phyloP scores from a whole-genome alignment of 257 asterid species.

The Linderniella brevidens region DNA sequence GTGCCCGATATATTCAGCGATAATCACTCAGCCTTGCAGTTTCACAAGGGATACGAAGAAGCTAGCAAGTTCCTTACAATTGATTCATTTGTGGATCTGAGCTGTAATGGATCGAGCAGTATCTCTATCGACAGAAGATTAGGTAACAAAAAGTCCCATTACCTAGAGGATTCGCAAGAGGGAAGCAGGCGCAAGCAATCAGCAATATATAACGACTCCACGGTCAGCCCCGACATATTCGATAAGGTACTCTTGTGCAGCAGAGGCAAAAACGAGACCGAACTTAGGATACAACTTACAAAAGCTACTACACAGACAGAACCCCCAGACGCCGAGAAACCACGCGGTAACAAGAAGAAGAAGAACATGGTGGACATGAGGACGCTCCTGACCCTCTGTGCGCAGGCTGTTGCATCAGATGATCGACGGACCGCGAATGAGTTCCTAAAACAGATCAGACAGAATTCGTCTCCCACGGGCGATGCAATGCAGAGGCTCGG shows the following conservation, averaged over 20 bases:
- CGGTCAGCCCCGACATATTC: conserved; percentile 32
- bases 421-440: conserved; percentile 16
- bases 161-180: conserved; percentile 13
- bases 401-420: conserved; percentile 18
- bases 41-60: conserved; percentile 41
- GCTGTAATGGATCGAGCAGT: conserved; percentile 6
- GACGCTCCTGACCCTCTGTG: conserved; percentile 18
- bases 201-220: conserved; percentile 34
- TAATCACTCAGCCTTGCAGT: conserved; percentile 33
- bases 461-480: conserved; percentile 17
- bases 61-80: conserved; percentile 33
- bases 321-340: conserved; percentile 22
- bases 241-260: conserved; percentile 50
- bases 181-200: conserved; percentile 43
- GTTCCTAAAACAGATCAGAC: conserved; percentile 16
- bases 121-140: conserved; percentile 16
- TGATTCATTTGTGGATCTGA: conserved; percentile 16
- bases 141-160: conserved; percentile 38
- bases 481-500: conserved; percentile 24
- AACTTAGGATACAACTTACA: conserved; percentile 36
- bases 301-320: conserved; percentile 9
- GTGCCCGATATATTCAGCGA: conserved; percentile 29
- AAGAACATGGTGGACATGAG: conserved; percentile 18
- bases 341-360: conserved; percentile 25
- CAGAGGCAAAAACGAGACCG: conserved; percentile 36